Evolutionary conservation across 257 asterid species (phyloP).

Genomic region (Nicotiana knightiana): DNA sequence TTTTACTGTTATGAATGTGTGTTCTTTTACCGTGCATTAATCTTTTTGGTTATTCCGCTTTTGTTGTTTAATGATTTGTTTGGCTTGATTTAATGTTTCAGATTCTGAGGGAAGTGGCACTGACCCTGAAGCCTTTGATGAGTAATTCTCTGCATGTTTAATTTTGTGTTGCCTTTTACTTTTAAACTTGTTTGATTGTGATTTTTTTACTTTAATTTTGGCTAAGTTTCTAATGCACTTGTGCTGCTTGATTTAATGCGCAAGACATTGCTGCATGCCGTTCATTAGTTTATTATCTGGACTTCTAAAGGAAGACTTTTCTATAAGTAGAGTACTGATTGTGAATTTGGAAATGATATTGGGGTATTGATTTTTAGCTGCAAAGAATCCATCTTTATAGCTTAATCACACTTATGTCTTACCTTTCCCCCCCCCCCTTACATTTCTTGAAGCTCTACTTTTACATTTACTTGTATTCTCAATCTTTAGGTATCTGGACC

Average conservation of each 20-base stretch:
- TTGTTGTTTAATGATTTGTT: slow-evolving; percentile 3
- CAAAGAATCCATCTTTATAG: not conserved
- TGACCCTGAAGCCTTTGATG: slow-evolving; percentile 40
- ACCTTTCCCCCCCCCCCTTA: not conserved
- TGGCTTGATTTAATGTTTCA: slow-evolving; percentile 10
- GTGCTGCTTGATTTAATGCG: slow-evolving; percentile 14
- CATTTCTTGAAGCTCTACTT: not conserved
- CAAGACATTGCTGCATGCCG: not conserved
- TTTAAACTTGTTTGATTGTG: not conserved
- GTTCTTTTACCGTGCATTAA: not conserved
- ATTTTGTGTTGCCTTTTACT: not conserved
- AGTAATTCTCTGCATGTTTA: slow-evolving; percentile 31
- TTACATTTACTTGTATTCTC: not conserved
- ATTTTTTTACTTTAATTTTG: not conserved
- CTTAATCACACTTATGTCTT: not conserved
- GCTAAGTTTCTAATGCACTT: not conserved
- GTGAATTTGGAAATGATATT: slow-evolving; percentile 11
- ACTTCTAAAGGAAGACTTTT: not conserved
- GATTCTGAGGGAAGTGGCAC: slow-evolving; percentile 41
- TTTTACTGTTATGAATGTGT: not conserved
- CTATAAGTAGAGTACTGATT: not conserved
- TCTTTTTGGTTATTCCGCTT: not conserved
- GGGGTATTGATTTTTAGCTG: not conserved
- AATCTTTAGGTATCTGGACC: not conserved
- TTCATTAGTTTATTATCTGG: not conserved